phyloP scores from a whole-genome alignment of 192 early-diverging fungal genomes.

The Rhizophlyctis rosea region DNA sequence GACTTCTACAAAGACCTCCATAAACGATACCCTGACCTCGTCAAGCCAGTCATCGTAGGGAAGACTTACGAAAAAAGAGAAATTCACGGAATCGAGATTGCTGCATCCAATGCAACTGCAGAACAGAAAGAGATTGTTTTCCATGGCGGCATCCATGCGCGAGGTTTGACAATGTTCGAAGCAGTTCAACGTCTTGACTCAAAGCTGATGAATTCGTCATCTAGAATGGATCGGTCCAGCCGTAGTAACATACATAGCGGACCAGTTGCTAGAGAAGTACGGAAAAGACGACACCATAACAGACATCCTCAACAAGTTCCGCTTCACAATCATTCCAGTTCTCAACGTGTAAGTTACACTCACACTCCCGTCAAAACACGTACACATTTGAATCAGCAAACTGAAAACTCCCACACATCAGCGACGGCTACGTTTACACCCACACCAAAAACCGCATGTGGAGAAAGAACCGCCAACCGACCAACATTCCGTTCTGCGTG shows the following conservation, averaged over 20 bases:
- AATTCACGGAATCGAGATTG: constrained; percentile 43
- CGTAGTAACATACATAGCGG: constrained; percentile 52
- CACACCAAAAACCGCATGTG: constrained; percentile 56
- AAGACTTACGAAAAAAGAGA: constrained; percentile 45
- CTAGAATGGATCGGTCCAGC: constrained; percentile 53
- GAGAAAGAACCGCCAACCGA: constrained; percentile 63
- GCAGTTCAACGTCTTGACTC: neutral
- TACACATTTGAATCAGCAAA: too few species aligned
- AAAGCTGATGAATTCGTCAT: neutral
- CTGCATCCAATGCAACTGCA: neutral
- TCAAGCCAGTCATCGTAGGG: constrained; percentile 39
- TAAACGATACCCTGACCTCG: constrained; percentile 39
- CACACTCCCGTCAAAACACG: too few species aligned
- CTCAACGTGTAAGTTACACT: constrained; percentile 45
- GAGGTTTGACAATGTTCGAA: constrained; percentile 6
- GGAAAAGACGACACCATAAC: constrained; percentile 47
- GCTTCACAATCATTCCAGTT: constrained; percentile 58
- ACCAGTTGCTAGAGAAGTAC: constrained; percentile 46
- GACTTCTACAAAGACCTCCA: constrained; percentile 35
- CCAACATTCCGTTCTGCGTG: constrained; percentile 10
- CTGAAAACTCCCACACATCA: too few species aligned
- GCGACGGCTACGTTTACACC: constrained; percentile 60
- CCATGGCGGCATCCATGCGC: constrained; percentile 28
- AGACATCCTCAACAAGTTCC: constrained; percentile 44
- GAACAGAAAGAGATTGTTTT: constrained; percentile 30